Percentiles rank a stretch among this genome's conserved stretches.
These are phyloP conservation scores for Lachancea lanzarotensis DNA, from an alignment of 805 yeast species.

Conservation along the genomic window DNA sequence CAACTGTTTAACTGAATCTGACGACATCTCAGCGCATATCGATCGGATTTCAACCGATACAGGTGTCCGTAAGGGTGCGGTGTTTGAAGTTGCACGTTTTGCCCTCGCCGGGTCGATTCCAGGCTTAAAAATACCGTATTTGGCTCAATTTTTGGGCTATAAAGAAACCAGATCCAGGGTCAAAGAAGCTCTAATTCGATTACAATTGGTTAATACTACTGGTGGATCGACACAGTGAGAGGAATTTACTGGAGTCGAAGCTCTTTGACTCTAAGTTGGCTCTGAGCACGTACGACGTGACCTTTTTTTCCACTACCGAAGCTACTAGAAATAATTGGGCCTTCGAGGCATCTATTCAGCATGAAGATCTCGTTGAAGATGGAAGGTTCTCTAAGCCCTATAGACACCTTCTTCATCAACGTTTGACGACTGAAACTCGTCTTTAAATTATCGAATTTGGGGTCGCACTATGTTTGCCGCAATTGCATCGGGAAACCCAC, in stretches of 20 bases:
- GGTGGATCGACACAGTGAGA: neutral
- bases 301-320: no score
- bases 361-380: neutral
- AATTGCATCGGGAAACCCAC: slow-evolving; percentile 35
- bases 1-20: slow-evolving; percentile 2
- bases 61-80: slow-evolving; percentile 27
- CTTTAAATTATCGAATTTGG: no score
- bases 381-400: no score
- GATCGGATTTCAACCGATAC: slow-evolving; percentile 6
- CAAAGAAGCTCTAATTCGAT: slow-evolving; percentile 12
- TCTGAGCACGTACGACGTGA: no score
- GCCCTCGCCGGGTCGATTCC: slow-evolving; percentile 66
- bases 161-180: slow-evolving; percentile 32
- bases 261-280: no score
- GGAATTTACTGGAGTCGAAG: no score
- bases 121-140: slow-evolving; percentile 58
- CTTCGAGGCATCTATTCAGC: no score
- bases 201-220: neutral
- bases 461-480: slow-evolving; percentile 33
- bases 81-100: slow-evolving; percentile 55
- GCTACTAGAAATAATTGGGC: no score
- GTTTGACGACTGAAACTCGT: no score
- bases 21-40: slow-evolving; percentile 9
- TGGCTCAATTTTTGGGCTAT: slow-evolving; percentile 50
- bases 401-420: no score